Evolutionary conservation across 2,329 filamentous ascomycete species (phyloP), one percentile per base, ranked within the genome.

Genomic region (Pyricularia grisea): DNA sequence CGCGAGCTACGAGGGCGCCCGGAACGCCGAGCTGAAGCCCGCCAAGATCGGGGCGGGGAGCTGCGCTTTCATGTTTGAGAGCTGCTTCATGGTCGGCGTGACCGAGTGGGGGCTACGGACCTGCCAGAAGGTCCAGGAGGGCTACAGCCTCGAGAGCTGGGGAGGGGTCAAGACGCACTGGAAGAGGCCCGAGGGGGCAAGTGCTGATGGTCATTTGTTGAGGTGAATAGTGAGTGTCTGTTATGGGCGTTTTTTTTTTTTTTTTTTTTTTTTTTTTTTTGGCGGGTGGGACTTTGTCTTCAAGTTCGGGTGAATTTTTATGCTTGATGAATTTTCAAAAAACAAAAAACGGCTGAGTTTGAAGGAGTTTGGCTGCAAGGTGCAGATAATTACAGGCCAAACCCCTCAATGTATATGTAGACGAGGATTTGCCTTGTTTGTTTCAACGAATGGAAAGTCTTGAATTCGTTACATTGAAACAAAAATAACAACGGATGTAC

Each of bases 141-240:
- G 86, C 69, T 95, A 94, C 75, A 93, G 88, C 76, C 87, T 89
- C 69, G 91, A 95, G 81, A 94, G 91, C 76, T 97, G 93, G 93
- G 65, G 64, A 33, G 67, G 67, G 11, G 31, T 64, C 25, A 42
- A 65, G 67, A 61, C 64, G 60, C 60, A 68, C 65, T 72, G 72
- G 72, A 71, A 69, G 68, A 68, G 66, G 68, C 72, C 72, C 1
- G 70, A 70, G 27, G 72, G 72, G 4, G 70, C 68, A 27, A 67
- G 60, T 31, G 67, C 50, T 14, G 68, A 71, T 20, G 70, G 69
- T 27, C 72, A 72, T 42, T 25, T 68, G 67, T 27, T 68, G 12
- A 65, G 55, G 60, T 65, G 17, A 25, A 3, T n/a, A 4, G 14
- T 2, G 10, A 11, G 23, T 14, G n/a, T n/a, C n/a, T n/a, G n/a